Conservation (phyloP, 164 flowering plant species). For the Berberis thunbergii region DNA sequence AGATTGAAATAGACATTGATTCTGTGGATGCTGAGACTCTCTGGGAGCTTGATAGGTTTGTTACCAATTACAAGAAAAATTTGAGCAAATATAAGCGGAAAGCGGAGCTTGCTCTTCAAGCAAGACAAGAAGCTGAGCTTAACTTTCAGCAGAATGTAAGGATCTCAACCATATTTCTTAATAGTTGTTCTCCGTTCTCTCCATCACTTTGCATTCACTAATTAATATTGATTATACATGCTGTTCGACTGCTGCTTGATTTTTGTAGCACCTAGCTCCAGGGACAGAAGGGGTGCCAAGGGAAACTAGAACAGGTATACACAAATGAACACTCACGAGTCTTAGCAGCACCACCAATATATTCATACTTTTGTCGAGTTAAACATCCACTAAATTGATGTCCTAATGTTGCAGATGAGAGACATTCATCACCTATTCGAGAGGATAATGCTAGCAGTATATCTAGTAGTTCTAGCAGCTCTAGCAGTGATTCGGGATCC, state of each 20-base stretch:
- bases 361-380: not conserved
- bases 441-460: constrained; percentile 31
- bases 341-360: not conserved
- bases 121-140: constrained; percentile 23
- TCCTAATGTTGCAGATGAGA: constrained; percentile 33
- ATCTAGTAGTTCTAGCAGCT: constrained; percentile 77
- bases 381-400: not conserved
- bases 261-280: constrained; percentile 28
- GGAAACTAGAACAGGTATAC: constrained; percentile 34
- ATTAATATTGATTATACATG: too few species aligned
- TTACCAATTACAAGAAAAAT: constrained; percentile 53
- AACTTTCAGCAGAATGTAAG: constrained; percentile 18
- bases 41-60: constrained; percentile 87
- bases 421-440: constrained; percentile 34
- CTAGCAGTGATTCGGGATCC: constrained; percentile 79
- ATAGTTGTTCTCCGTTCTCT: too few species aligned
- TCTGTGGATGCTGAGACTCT: constrained; percentile 77
- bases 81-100: constrained; percentile 54
- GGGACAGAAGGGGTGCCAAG: constrained; percentile 13
- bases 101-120: constrained; percentile 41
- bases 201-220: too few species aligned
- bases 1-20: constrained; percentile 86
- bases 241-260: too few species aligned
- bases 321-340: not conserved
- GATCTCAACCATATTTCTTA: not conserved